Evolutionary conservation across 2,329 filamentous ascomycete genomes (phyloP).

Genomic region (Pseudopithomyces chartarum): DNA sequence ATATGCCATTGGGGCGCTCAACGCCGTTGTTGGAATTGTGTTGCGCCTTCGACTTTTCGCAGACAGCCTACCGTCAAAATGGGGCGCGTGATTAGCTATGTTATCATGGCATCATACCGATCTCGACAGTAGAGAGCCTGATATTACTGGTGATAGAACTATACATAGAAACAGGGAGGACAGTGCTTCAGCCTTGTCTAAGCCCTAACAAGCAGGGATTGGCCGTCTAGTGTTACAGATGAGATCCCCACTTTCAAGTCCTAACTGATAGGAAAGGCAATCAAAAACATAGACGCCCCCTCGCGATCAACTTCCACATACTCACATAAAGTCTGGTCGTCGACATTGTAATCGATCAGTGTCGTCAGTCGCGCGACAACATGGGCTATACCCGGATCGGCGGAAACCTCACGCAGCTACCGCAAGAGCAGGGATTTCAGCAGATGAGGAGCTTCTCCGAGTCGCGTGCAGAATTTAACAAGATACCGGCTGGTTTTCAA

Average conservation of each 20-base stretch:
- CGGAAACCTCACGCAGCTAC: background rate
- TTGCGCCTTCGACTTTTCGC: too few relatives aligned
- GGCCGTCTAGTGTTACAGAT: conserved; percentile 1
- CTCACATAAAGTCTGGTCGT: background rate
- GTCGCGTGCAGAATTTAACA: background rate
- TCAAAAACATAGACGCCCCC: background rate
- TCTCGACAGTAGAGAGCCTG: background rate
- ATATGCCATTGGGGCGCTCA: too few relatives aligned
- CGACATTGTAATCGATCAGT: background rate
- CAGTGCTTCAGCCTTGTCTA: background rate
- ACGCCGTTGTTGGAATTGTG: too few relatives aligned
- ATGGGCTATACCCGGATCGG: background rate
- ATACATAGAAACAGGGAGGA: background rate
- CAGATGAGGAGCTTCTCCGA: background rate
- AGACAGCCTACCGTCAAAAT: too few relatives aligned
- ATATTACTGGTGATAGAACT: background rate
- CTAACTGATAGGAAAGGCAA: background rate
- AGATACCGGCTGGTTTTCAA: background rate
- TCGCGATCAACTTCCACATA: background rate
- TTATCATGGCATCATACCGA: background rate
- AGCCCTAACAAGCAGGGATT: background rate
- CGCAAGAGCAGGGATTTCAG: background rate
- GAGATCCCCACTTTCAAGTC: background rate
- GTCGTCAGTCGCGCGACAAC: background rate
- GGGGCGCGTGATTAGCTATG: too few relatives aligned